These are phyloP conservation scores for Talaromyces islandicus DNA, from an alignment of 2,329 filamentous ascomycete genomes.

Conservation along the genomic window DNA sequence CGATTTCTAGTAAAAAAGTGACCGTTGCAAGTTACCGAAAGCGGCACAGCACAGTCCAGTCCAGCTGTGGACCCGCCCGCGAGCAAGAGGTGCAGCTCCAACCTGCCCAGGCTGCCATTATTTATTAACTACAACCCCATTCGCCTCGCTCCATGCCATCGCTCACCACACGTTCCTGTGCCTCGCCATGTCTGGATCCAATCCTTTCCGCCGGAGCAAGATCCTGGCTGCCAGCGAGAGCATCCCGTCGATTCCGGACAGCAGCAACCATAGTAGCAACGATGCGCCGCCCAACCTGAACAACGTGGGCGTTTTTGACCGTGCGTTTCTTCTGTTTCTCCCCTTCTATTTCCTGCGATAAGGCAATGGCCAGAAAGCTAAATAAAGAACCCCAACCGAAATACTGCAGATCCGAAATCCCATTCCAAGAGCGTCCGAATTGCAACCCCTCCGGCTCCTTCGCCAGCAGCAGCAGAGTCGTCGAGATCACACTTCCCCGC, in stretches of 20 bases:
- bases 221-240: constrained; percentile 22
- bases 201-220: constrained; percentile 46
- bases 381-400: neutral
- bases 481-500: constrained; percentile 9
- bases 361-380: neutral
- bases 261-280: constrained; percentile 12
- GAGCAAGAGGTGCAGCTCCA: neutral
- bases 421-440: constrained; percentile 23
- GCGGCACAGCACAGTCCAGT: neutral
- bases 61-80: neutral
- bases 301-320: constrained; percentile 7
- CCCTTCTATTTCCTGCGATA: neutral
- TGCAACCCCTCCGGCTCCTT: constrained; percentile 33
- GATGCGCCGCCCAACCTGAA: constrained; percentile 2
- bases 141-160: constrained; percentile 23
- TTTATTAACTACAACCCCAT: neutral
- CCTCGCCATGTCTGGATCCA: constrained; percentile 42
- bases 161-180: constrained; percentile 9
- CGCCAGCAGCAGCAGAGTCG: constrained; percentile 14
- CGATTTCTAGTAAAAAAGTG: neutral
- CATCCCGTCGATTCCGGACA: constrained; percentile 17
- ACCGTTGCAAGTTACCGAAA: neutral
- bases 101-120: neutral
- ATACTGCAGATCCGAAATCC: constrained; percentile 4
- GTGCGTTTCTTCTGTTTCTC: neutral